Evolutionary conservation across 2,329 filamentous ascomycete genomes (phyloP).

Genomic region (Aspergillus thermomutatus): DNA sequence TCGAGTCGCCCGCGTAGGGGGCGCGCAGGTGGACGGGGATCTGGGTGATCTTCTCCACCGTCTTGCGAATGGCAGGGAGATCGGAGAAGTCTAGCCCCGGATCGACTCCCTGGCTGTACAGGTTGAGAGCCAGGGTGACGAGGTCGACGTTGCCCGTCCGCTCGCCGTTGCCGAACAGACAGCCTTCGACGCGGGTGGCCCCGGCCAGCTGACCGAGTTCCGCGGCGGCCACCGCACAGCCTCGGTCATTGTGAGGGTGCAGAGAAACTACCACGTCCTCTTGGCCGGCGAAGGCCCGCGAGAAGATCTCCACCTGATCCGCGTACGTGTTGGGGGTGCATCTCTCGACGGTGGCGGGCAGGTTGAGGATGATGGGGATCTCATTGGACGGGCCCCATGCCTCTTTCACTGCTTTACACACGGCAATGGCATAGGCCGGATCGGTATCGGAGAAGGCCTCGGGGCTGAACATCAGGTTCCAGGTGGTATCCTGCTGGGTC

Average conservation of each 20-base stretch:
- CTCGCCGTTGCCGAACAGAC: slow-evolving; percentile 88
- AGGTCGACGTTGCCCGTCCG: slow-evolving; percentile 89
- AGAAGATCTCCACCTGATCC: slow-evolving; percentile 61
- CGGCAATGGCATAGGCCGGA: too few relatives aligned
- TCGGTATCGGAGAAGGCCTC: too few relatives aligned
- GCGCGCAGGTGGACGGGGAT: slow-evolving; percentile 81
- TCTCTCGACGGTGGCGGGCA: slow-evolving; percentile 4
- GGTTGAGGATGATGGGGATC: too few relatives aligned
- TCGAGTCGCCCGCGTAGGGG: slow-evolving; percentile 81
- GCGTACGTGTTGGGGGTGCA: slow-evolving; percentile 16
- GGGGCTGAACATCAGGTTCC: too few relatives aligned
- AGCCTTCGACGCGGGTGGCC: slow-evolving; percentile 85
- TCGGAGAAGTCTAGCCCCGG: slow-evolving; percentile 84
- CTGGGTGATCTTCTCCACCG: slow-evolving; percentile 84
- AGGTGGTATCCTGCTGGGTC: too few relatives aligned
- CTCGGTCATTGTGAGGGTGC: slow-evolving; percentile 88
- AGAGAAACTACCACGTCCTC: slow-evolving; percentile 60
- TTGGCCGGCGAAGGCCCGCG: slow-evolving; percentile 21
- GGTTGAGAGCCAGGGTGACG: slow-evolving; percentile 81
- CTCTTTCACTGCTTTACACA: too few relatives aligned
- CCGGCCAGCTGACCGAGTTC: slow-evolving; percentile 91
- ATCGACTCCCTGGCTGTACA: slow-evolving; percentile 84
- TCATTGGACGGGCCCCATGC: too few relatives aligned
- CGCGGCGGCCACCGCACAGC: slow-evolving; percentile 81
- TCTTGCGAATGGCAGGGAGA: slow-evolving; percentile 73